phyloP scores from a whole-genome alignment of 768 basidiomycete species.

The Phylloporus rhodoxanthus region DNA sequence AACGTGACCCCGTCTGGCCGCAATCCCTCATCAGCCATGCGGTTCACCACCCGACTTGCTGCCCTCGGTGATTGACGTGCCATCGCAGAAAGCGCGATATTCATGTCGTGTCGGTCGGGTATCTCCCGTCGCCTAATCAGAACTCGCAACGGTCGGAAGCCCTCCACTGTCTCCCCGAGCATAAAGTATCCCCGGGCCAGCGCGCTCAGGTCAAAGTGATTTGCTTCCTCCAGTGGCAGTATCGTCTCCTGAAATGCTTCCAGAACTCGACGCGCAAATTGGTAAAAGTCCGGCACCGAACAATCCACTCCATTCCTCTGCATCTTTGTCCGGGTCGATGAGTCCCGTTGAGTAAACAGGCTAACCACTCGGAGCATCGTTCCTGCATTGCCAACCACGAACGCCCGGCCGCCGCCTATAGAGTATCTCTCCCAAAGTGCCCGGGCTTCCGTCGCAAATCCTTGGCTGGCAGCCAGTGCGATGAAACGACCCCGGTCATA shows the following conservation, averaged over 20 bases:
- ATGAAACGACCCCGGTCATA: slow-evolving; percentile 48
- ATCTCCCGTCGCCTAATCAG: slow-evolving; percentile 44
- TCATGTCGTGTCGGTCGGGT: slow-evolving; percentile 61
- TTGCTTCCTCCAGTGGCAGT: slow-evolving; percentile 41
- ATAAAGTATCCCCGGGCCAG: slow-evolving; percentile 60
- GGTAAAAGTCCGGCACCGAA: slow-evolving; percentile 11
- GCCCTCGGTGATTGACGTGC: slow-evolving; percentile 42
- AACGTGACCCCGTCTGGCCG: slow-evolving; percentile 50
- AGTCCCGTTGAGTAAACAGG: slow-evolving; percentile 31
- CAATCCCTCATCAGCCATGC: slow-evolving; percentile 45
- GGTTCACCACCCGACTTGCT: slow-evolving; percentile 44
- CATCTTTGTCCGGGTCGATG: slow-evolving; percentile 15
- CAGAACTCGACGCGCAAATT: slow-evolving; percentile 44
- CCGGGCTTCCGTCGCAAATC: slow-evolving; percentile 45
- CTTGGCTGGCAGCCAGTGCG: slow-evolving; percentile 37
- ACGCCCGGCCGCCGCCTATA: slow-evolving; percentile 33
- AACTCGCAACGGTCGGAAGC: slow-evolving; percentile 42
- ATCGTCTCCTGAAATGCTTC: slow-evolving; percentile 38
- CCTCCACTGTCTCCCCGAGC: slow-evolving; percentile 42
- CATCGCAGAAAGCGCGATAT: slow-evolving; percentile 53
- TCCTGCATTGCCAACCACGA: slow-evolving; percentile 41
- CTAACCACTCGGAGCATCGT: slow-evolving; percentile 41
- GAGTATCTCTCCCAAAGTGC: slow-evolving; percentile 55
- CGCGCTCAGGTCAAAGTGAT: slow-evolving; percentile 50
- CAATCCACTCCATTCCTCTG: neutral